These are phyloP conservation scores for Polytrichum formosum DNA, from an alignment of 225 moss, liverwort and hornwort genomes.

Conservation along the genomic window DNA sequence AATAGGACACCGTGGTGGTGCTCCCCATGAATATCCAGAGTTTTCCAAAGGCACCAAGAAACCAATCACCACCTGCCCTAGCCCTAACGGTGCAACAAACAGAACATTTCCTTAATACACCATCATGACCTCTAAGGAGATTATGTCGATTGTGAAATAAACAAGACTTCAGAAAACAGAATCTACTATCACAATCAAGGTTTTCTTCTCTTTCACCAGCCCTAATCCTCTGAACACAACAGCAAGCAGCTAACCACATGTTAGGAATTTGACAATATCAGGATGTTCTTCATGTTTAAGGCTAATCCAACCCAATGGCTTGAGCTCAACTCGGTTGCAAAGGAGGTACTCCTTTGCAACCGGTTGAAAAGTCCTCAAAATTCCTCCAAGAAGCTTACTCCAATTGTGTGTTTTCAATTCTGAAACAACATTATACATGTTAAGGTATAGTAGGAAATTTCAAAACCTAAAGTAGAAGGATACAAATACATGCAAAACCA, in stretches of 20 bases:
- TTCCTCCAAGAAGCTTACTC: background rate
- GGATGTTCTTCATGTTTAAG: too few relatives aligned
- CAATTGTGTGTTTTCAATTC: background rate
- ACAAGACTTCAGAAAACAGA: background rate
- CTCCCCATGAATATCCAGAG: too few relatives aligned
- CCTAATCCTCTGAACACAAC: background rate
- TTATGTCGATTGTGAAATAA: background rate
- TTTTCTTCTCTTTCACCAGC: background rate
- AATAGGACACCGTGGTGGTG: too few relatives aligned
- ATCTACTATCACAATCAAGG: background rate
- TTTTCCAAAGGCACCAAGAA: background rate
- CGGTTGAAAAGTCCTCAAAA: too few relatives aligned
- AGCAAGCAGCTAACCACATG: background rate
- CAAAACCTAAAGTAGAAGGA: background rate
- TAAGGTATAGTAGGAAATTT: background rate
- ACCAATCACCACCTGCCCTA: background rate
- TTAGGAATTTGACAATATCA: too few relatives aligned
- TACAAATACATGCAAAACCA: background rate
- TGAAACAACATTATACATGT: background rate
- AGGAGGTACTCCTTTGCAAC: too few relatives aligned
- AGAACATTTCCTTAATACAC: too few relatives aligned
- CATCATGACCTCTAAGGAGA: background rate
- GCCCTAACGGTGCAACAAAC: background rate
- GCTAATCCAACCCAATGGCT: too few relatives aligned
- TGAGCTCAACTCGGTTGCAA: too few relatives aligned